Conservation (phyloP, 2,329 filamentous ascomycete genomes). For the Trichoderma asperellum region DNA sequence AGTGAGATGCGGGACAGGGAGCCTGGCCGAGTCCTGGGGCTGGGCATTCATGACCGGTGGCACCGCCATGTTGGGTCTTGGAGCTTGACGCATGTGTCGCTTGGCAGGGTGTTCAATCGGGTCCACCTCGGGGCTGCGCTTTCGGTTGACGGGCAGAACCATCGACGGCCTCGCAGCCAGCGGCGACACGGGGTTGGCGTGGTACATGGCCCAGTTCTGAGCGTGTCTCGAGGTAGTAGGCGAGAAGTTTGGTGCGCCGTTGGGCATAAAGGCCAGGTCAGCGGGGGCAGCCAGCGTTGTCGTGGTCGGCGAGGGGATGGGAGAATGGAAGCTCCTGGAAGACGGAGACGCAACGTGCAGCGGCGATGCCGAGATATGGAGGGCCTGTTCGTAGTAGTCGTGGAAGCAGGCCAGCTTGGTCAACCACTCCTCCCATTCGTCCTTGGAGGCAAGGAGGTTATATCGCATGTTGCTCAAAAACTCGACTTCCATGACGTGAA, state of each 20-base stretch:
- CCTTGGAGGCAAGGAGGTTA: constrained; percentile 81
- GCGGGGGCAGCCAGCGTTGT: constrained; percentile 36
- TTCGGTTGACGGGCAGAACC: constrained; percentile 48
- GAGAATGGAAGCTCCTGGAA: constrained; percentile 47
- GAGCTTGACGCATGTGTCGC: constrained; percentile 42
- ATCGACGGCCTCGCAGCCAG: constrained; percentile 52
- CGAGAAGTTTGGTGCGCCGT: constrained; percentile 44
- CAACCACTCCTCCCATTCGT: constrained; percentile 88
- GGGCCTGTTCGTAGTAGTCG: constrained; percentile 77
- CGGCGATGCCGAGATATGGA: constrained; percentile 49
- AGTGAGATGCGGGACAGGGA: constrained; percentile 73
- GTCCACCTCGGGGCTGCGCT: constrained; percentile 57
- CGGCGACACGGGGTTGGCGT: constrained; percentile 51
- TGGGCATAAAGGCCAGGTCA: constrained; percentile 43
- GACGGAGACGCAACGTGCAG: constrained; percentile 40
- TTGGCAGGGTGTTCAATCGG: constrained; percentile 59
- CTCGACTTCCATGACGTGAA: constrained; percentile 99
- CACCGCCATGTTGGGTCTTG: constrained; percentile 31
- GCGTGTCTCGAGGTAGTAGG: constrained; percentile 44
- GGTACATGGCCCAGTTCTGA: constrained; percentile 47
- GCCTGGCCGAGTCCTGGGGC: constrained; percentile 47
- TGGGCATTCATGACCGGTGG: constrained; percentile 32
- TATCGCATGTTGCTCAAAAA: constrained; percentile 99
- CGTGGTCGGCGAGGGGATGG: constrained; percentile 55
- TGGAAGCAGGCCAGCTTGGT: constrained; percentile 79